Evolutionary conservation across 2,329 filamentous ascomycete genomes (phyloP), one percentile per base, ranked within the genome.

Genomic region (Zasmidium citrigriseum): DNA sequence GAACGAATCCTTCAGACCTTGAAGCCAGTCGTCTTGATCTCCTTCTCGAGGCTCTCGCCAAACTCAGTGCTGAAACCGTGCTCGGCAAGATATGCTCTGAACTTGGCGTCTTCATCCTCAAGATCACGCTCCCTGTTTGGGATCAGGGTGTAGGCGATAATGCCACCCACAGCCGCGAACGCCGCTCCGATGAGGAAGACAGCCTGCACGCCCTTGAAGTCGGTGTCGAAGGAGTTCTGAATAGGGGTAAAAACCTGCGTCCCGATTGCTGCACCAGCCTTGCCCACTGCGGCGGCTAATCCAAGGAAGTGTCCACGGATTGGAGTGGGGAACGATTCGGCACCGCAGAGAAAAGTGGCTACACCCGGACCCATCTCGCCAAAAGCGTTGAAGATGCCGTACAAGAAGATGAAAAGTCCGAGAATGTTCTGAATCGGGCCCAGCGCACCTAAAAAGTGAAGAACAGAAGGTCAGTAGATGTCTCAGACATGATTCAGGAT

Each of bases 341-440:
- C 89, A 0, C 91, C 91, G 45, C 1, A 96, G 81, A 9, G 91
- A 91, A 68, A 96, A 93, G 73, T 96, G 60, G 58, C 56, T 77
- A 96, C 90, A 16, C 92, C 92, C 0, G 92, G 91, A 0, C 92
- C 92, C 41, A 96, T 77, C 74, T 93, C 90, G 49, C 90, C 90
- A 2, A 93, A 81, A 0, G 87, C 84, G 29, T 90, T 79, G 76
- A 93, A 93, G 62, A 93, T 81, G 16, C 83, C 90, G 66, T 91
- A 93, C 2, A 93, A 85, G 4, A 91, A 87, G 1, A 89, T 86
- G 66, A 93, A 93, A 83, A 79, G 50, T 84, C 82, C 0, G 85
- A 86, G 78, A 1, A 83, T 67, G 0, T 52, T 72, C 62, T 81
- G 77, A 21, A 96, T 83, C 48, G 81, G 81, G 4, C 77, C 75